Evolutionary conservation across 495 filamentous ascomycete genomes (phyloP), one percentile per base, ranked within the genome.

Genomic region (Sordaria brevicollis): DNA sequence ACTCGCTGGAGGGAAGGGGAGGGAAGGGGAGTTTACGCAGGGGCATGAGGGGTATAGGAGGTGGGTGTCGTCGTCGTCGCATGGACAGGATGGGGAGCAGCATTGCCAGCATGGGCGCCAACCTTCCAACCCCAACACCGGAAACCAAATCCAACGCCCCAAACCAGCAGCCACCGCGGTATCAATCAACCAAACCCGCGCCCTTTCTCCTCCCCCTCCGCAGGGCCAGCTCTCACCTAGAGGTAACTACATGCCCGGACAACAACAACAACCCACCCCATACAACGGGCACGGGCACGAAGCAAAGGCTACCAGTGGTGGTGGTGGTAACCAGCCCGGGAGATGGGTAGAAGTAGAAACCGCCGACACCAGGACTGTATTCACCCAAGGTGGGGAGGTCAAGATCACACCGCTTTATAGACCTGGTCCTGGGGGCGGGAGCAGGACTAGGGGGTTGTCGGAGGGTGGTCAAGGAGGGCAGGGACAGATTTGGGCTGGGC

Each of bases 11-110:
- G 13, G 33, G 21, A 62, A 25, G 25, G 49, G 33, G 11, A 8
- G 2, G 21, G 25, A 29, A 11, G 15, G 29, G 21, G 49, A 62
- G 25, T 31, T 62, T 13, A 31, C 43, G 21, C 10, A 1, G 11
- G 21, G 10, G 21, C 21, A 29, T 6, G 29, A 57, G 21, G 43
- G 29, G 21, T 29, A 62, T 0, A 21, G 49, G 0, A 25, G 1
- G 0, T 62, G 25, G 25, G 13, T 17, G 2, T n/a, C n/a, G n/a
- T n/a, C n/a, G n/a, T n/a, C n/a, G n/a, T n/a, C n/a, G n/a, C n/a
- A n/a, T n/a, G n/a, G n/a, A n/a, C n/a, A 71, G 65, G 29, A 54
- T 49, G 31, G 69, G 54, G 65, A 71, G 69, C 43, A n/a, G n/a
- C n/a, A n/a, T n/a, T n/a, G n/a, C n/a, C n/a, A n/a, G n/a, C n/a